Evolutionary conservation across 1,139 yeast species (phyloP).

Genomic region (Debaryomycetaceae sp.): DNA sequence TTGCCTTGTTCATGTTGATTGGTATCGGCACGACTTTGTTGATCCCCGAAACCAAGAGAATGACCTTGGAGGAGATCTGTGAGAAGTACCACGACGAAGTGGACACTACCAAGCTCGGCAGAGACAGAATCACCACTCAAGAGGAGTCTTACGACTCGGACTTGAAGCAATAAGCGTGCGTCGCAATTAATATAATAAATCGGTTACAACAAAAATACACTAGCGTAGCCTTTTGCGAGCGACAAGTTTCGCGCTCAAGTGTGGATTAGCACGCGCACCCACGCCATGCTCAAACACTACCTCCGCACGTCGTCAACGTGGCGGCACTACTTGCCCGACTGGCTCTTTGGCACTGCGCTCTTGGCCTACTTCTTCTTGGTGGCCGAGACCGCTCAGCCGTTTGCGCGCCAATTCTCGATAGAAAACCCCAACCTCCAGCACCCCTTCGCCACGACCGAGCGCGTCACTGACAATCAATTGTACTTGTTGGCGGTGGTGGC

Average conservation of each 20-base stretch:
- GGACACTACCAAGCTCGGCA: conserved; percentile 41
- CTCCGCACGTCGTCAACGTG: conserved; percentile 11
- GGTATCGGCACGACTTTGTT: conserved; percentile 64
- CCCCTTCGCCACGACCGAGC: conserved; percentile 42
- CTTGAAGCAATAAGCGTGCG: conserved; percentile 13
- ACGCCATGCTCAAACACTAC: conserved; percentile 5
- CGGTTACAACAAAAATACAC: neutral
- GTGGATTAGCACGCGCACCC: neutral
- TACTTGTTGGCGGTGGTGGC: conserved; percentile 14
- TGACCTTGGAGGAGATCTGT: conserved; percentile 75
- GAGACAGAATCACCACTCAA: conserved; percentile 28
- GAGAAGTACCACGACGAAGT: conserved; percentile 78
- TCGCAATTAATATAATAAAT: neutral
- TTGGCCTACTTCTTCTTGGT: conserved; percentile 30
- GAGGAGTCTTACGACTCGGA: conserved; percentile 29
- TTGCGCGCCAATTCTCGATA: conserved; percentile 31
- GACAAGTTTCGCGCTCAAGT: neutral
- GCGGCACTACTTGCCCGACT: conserved; percentile 24
- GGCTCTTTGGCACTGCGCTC: conserved; percentile 27
- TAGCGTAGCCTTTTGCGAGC: neutral
- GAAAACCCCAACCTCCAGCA: conserved; percentile 38
- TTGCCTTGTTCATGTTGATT: conserved; percentile 82
- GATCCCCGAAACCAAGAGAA: conserved; percentile 87
- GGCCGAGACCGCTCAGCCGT: conserved; percentile 36
- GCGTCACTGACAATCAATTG: conserved; percentile 29